Base-by-base conservation (phyloP, 768 basidiomycete species). In the Sarcodon sp. region DNA sequence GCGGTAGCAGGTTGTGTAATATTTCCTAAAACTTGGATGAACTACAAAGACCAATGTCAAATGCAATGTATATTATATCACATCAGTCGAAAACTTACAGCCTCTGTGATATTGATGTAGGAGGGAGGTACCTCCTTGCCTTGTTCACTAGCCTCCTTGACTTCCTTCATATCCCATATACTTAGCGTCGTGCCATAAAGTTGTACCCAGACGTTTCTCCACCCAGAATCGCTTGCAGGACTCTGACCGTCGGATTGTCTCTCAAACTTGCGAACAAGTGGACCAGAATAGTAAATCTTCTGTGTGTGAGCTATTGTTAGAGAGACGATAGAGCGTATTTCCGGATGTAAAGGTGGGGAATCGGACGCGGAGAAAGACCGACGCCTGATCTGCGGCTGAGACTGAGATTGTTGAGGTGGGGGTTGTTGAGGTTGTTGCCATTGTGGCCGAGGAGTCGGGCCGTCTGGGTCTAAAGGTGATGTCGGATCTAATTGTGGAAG, bases 191-290 rank as follows among this genome's bases (percentile, higher is more conserved):
- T 90, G 4, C 90, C 91, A 45, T 86, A 83, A 33, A 93, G 69
- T 64, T 93, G 90, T 1, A 83, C 90, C 87, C 87, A 93, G 12
- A 92, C 83, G 13, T 90, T 79, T 9, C 72, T 71, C 86, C 89
- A 90, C 1, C 79, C 78, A 3, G 86, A 85, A 57, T 87, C 83
- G 57, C 82, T 83, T 51, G 65, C 57, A 3, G 82, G 77, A 50
- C 69, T 72, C 55, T 80, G 73, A 16, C 88, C 86, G 60, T 87
- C 83, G 1, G 87, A 68, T 52, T 79, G 77, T n/a, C 82, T 75
- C 61, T 91, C 88, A 52, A 87, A 69, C 31, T 76, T 72, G 46
- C 85, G 80, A 12, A 87, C 69, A 15, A 93, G 76, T 11, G 84
- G 86, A 8, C 88, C 88, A 4, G 87, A 89, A 65, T 82, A 88